Evolutionary conservation across 306 rosid species (phyloP), one percentile per base, ranked within the genome.

Genomic region (Vigna nakashimae): DNA sequence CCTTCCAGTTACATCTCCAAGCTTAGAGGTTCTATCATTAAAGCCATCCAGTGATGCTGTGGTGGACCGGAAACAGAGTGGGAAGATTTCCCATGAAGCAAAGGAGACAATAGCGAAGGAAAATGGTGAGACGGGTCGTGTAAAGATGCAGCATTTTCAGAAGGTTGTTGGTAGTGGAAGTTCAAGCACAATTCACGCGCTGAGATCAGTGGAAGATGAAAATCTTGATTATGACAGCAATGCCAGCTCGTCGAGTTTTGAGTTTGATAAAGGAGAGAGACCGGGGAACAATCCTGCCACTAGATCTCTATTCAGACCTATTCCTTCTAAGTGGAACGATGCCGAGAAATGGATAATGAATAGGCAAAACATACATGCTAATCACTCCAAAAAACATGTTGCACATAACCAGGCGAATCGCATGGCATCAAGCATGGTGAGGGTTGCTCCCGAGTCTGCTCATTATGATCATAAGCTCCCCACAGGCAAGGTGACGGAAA

Each of bases 161-260:
- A 90, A 84, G 86, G 78, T 67, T 73, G 78, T 67, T 73, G 96
- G 89, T 7, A 42, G 74, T 43, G 87, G 91, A 74, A 89, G 84
- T 86, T 90, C 95, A 9, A 90, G 89, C 70, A 50, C 89, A 57
- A 82, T 92, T 83, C 88, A 94, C 40, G 93, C 88, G 0, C 14
- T 85, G 80, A 89, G 92, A 82, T 58, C 62, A 14, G 49, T 16
- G 55, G 98, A 94, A 83, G 98, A 94, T 34, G 98, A 94, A 20
- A 89, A 88, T 82, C 89, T 92, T 42, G 98, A 92, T 74, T 94
- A 92, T 69, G 98, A 94, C 70, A 94, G 98, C 72, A 92, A 94
- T 77, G 97, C 98, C 65, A 94, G 98, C 84, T 94, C 98, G 2
- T 94, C 98, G 0, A 94, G 98, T 76, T 94, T 94, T n/a, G 98